Percentiles rank a stretch among this genome's conserved stretches.
Conservation (phyloP, 2,329 filamentous ascomycete species). For the Xylariaceae sp. region DNA sequence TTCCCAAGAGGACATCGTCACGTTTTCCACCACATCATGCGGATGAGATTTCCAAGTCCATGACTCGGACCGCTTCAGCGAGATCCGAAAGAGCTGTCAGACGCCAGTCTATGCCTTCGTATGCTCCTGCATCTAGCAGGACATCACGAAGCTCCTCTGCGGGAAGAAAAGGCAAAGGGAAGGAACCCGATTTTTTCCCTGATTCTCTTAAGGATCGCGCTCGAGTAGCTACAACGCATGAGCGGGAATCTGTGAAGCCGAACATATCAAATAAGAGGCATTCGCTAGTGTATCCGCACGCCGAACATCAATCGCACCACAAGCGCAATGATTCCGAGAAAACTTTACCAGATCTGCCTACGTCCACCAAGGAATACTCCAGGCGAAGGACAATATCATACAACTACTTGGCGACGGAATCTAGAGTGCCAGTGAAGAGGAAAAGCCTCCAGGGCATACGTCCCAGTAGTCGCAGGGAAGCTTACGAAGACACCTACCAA, state of each 20-base stretch:
- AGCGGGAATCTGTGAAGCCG: conserved; percentile 22
- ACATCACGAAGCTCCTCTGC: conserved; percentile 23
- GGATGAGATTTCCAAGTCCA: conserved; percentile 14
- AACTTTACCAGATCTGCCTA: conserved; percentile 21
- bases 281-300: conserved; percentile 2
- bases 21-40: conserved; percentile 17
- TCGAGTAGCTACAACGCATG: conserved; percentile 26
- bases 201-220: conserved; percentile 32
- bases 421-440: conserved; percentile 30
- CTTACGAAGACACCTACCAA: conserved; percentile 22
- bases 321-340: conserved; percentile 27
- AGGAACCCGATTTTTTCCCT: conserved; percentile 31
- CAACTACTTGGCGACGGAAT: conserved; percentile 18
- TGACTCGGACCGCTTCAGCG: conserved; percentile 18
- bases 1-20: conserved; percentile 31
- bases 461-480: conserved; percentile 19
- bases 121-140: conserved; percentile 25
- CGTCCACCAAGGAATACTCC: conserved; percentile 20
- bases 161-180: conserved; percentile 16
- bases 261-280: conserved; percentile 27
- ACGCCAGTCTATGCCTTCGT: conserved; percentile 39
- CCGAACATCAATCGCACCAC: conserved; percentile 17
- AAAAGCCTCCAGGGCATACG: conserved; percentile 32
- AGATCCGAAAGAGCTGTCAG: conserved; percentile 30
- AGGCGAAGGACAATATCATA: conserved; percentile 32